phyloP scores from a whole-genome alignment of 2,329 filamentous ascomycete species.

The Mollisia scopiformis region DNA sequence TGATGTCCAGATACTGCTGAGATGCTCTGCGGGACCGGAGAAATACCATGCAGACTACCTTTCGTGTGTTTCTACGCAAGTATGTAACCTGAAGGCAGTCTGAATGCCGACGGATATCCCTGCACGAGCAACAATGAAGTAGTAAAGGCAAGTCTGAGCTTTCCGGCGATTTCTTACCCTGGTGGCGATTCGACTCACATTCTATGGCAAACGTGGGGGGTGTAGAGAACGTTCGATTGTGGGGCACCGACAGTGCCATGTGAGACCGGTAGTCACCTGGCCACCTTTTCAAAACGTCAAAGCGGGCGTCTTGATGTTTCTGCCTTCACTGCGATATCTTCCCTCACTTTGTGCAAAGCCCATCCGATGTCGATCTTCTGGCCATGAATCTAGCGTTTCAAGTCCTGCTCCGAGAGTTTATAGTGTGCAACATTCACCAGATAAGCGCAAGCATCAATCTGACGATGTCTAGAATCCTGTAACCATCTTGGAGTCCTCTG shows the following conservation, averaged over 20 bases:
- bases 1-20: constrained; percentile 80
- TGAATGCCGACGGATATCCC: constrained; percentile 32
- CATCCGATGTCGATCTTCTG: not conserved
- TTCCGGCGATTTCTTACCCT: constrained; percentile 3
- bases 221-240: not conserved
- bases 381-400: not conserved
- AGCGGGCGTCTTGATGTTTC: not conserved
- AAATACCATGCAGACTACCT: constrained; percentile 29
- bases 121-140: constrained; percentile 34
- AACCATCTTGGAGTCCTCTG: not conserved
- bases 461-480: not conserved
- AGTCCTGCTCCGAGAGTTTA: not conserved
- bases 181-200: not conserved
- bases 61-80: constrained; percentile 52
- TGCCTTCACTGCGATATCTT: too few species aligned
- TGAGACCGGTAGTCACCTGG: not conserved
- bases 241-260: not conserved
- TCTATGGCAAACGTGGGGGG: not conserved
- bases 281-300: not conserved
- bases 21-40: constrained; percentile 41
- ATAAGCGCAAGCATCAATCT: not conserved
- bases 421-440: not conserved
- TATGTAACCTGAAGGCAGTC: constrained; percentile 41
- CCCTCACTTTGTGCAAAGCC: too few species aligned
- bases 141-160: constrained; percentile 70